Percentiles rank a stretch among this genome's conserved stretches.
Conservation (phyloP, 148 eudicot species). For the Nepenthes mirabilis region DNA sequence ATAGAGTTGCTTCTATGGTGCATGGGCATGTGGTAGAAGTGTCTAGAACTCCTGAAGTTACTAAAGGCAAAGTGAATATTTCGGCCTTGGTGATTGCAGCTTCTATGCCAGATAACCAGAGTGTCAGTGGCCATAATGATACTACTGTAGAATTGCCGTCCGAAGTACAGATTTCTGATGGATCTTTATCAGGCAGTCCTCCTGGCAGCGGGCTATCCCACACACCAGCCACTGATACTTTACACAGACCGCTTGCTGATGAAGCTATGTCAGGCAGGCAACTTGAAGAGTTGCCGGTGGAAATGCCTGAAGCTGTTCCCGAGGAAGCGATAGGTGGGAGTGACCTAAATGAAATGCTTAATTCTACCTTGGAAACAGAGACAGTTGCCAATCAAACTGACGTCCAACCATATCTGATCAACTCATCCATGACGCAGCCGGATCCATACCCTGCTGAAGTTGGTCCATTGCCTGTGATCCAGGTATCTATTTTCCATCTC, state of each 20-base stretch:
- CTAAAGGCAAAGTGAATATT: background rate
- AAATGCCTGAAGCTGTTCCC: background rate
- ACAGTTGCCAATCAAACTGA: too few species aligned
- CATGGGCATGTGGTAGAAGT: constrained; percentile 3
- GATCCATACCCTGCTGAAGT: too few species aligned
- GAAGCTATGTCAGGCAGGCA: constrained; percentile 1
- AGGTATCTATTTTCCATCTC: too few species aligned
- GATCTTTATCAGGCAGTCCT: background rate
- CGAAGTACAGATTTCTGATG: background rate
- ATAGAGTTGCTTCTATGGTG: constrained; percentile 1
- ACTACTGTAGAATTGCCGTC: background rate
- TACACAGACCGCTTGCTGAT: background rate
- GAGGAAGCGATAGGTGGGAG: constrained; percentile 3
- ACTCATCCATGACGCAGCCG: too few species aligned
- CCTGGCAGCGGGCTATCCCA: background rate
- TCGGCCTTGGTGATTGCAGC: background rate
- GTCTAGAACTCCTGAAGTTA: background rate
- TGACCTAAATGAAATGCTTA: background rate
- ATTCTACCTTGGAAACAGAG: background rate
- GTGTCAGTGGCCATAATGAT: background rate
- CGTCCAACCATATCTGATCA: too few species aligned
- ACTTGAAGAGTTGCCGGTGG: background rate
- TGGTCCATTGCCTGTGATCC: too few species aligned
- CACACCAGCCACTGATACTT: constrained; percentile 1
- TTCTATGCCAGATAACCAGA: background rate